Base-by-base conservation (phyloP, 495 filamentous ascomycete species). In the Stereocaulon alpinum region DNA sequence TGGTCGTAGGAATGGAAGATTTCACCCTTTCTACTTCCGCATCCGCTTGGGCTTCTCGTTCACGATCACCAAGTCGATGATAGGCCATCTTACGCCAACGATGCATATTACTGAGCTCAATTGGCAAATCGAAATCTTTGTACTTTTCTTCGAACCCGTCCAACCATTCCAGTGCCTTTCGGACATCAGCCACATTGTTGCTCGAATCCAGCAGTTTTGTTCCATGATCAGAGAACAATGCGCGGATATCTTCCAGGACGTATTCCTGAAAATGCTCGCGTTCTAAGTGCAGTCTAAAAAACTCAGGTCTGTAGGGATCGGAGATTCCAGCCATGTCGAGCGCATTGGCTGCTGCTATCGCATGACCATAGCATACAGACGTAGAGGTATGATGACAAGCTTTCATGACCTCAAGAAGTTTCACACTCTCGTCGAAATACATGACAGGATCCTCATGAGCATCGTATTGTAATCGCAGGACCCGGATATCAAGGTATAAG, bases 301-400 rank as follows among this genome's bases (percentile, higher is more conserved):
- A 50, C 27, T 50, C 10, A 50, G 48, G 30, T 50, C 24, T 50
- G 24, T 50, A 50, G 48, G 24, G 48, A 50, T 50, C 29, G 24
- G 48, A 50, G 48, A 32, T 50, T 50, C 48, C 48, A 50, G 48
- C 27, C 48, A 42, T 55, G 40, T 55, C 32, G 32, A 40, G 52
- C 52, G 34, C 40, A 42, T 40, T 42, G 11, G 52, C 52, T 41
- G 52, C 52, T 40, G 32, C 52, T 18, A 55, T 42, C 52, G 52
- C 52, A 41, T 55, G 52, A 32, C 52, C 52, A 55, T 55, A 55
- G 52, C 34, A 40, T 18, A 55, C 52, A 40, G 52, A 40, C 52
- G 52, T 55, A 42, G 52, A 41, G 40, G 52, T 32, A 42, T 55
- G 52, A 18, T 42, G 40, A 55, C 34, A 55, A 37, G 52, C 34